Percentiles rank a stretch among this genome's conserved stretches.
Conservation (phyloP, 176 grass and related monocot species). For the Pharus latifolius region DNA sequence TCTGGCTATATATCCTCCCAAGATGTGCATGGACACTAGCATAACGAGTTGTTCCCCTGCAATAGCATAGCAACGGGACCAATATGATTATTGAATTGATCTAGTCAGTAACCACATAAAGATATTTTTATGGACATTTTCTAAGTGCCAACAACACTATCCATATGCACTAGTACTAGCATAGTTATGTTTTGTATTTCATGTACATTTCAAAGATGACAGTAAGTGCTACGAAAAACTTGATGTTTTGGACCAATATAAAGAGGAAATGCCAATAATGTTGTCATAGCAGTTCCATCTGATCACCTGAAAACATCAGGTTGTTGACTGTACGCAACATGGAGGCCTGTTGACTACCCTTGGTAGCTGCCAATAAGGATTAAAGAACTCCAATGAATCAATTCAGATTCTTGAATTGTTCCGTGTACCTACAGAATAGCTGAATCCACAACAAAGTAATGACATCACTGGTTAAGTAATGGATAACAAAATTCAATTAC, state of each 20-base stretch:
- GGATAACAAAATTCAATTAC: conserved; percentile 24
- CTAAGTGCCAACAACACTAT: background rate
- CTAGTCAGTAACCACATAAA: no score
- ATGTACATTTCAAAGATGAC: background rate
- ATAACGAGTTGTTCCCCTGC: conserved; percentile 91
- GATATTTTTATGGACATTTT: background rate
- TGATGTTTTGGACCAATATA: background rate
- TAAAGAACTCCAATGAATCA: conserved; percentile 7
- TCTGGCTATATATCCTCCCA: conserved; percentile 83
- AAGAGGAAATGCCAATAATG: background rate
- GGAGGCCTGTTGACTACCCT: conserved; percentile 55
- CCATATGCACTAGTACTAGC: background rate
- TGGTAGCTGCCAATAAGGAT: conserved; percentile 58
- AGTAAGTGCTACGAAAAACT: background rate
- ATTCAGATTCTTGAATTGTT: no score
- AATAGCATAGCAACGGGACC: background rate
- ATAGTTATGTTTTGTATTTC: no score
- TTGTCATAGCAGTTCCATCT: conserved; percentile 7
- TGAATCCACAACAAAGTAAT: conserved; percentile 14
- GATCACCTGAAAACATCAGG: conserved; percentile 96
- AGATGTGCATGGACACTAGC: conserved; percentile 98
- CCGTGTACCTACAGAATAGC: no score
- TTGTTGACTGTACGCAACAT: conserved; percentile 89
- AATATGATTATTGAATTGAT: no score
- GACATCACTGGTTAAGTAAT: background rate